Conservation (phyloP, 129 eudicot genomes). For the Flaveria sonorensis region DNA sequence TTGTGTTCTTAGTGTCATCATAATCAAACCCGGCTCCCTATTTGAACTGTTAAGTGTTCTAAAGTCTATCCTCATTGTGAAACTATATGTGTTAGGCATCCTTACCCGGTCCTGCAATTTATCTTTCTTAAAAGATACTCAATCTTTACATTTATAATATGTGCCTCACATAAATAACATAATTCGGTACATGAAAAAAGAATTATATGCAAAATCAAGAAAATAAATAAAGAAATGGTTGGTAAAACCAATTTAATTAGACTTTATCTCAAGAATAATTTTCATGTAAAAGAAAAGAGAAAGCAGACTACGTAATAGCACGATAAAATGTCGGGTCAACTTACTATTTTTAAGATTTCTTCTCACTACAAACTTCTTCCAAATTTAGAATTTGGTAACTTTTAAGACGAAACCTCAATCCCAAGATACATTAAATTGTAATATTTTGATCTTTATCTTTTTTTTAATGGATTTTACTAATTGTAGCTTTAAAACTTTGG, state of each 20-base stretch:
- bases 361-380: neutral
- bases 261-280: neutral
- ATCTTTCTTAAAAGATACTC: neutral
- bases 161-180: neutral
- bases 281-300: neutral
- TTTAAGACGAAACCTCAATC: neutral
- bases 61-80: too few relatives aligned
- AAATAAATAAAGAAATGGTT: neutral
- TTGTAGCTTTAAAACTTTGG: too few relatives aligned
- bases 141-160: neutral
- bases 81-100: too few relatives aligned
- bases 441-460: too few relatives aligned
- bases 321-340: conserved; percentile 1
- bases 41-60: too few relatives aligned
- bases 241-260: neutral
- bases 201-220: neutral
- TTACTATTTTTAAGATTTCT: neutral
- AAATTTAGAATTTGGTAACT: neutral
- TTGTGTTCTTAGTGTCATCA: too few relatives aligned
- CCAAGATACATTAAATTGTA: neutral
- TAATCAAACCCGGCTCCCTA: too few relatives aligned
- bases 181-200: neutral
- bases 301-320: neutral
- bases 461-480: too few relatives aligned
- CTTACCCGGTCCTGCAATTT: too few relatives aligned